Evolutionary conservation across 208 protist genomes (phyloP).

Genomic region (Paratrypanosoma confusum): DNA sequence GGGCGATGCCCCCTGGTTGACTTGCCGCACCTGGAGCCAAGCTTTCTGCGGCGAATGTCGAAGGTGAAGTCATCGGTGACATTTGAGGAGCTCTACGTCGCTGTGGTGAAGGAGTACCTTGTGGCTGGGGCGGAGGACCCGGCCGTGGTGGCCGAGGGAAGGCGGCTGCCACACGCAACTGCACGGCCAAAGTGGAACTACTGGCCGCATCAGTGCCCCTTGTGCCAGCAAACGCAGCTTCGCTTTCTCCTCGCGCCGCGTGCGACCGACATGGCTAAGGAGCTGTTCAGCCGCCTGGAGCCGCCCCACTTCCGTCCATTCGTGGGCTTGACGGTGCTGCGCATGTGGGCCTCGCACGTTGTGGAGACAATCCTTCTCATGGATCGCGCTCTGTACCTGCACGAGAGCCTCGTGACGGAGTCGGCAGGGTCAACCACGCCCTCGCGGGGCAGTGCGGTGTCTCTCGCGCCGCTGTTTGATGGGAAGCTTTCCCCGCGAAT

Average conservation of each 20-base stretch:
- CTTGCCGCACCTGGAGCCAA: constrained; percentile 57
- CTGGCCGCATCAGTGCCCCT: not conserved
- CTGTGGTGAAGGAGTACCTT: constrained; percentile 49
- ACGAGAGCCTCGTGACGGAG: constrained; percentile 17
- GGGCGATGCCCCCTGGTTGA: constrained; percentile 29
- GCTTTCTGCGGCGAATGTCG: constrained; percentile 55
- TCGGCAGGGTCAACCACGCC: constrained; percentile 8
- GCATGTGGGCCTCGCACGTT: constrained; percentile 86
- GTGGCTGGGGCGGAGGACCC: constrained; percentile 16
- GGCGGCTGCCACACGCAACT: not conserved
- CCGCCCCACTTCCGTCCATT: constrained; percentile 56
- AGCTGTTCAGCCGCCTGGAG: constrained; percentile 18
- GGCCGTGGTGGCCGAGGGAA: no score
- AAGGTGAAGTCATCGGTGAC: constrained; percentile 50
- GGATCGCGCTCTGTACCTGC: constrained; percentile 65
- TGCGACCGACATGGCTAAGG: constrained; percentile 14
- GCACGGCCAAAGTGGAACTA: not conserved
- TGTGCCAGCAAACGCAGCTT: no score
- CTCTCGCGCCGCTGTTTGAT: constrained; percentile 80
- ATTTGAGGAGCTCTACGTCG: constrained; percentile 29
- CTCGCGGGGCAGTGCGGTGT: constrained; percentile 42
- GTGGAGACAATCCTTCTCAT: constrained; percentile 67
- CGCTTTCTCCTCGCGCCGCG: no score
- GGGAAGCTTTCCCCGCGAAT: constrained; percentile 66
- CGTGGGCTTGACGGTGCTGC: constrained; percentile 69